Evolutionary conservation across 2,329 filamentous ascomycete species (phyloP).

Genomic region (Cryphonectria radicalis): DNA sequence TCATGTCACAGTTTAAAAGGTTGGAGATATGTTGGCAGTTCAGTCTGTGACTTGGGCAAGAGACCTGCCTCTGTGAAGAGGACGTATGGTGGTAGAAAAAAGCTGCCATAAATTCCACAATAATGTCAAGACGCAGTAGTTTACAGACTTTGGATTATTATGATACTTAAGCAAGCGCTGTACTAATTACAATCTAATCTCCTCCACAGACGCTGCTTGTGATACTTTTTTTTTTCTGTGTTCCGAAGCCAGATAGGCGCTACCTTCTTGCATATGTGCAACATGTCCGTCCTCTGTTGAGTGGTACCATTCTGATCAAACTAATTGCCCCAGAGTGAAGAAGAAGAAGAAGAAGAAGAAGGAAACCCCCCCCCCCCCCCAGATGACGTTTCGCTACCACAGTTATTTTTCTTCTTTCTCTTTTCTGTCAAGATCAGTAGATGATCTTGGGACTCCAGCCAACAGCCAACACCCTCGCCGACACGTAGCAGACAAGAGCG

Average conservation of each 20-base stretch:
- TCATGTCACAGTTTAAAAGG: too few species aligned
- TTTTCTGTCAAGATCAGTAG: constrained; percentile 32
- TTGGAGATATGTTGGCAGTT: too few species aligned
- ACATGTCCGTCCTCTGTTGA: background rate
- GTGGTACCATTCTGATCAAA: background rate
- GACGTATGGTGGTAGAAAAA: too few species aligned
- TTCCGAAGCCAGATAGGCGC: background rate
- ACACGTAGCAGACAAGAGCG: constrained; percentile 40
- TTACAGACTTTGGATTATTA: background rate
- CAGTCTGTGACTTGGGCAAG: too few species aligned
- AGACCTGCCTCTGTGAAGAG: too few species aligned
- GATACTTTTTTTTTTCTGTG: background rate
- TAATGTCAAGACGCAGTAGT: too few species aligned
- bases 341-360: background rate
- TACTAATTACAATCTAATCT: background rate
- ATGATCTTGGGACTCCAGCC: constrained; percentile 39
- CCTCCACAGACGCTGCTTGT: background rate
- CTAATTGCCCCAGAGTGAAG: background rate
- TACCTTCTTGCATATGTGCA: background rate
- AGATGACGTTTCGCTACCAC: background rate
- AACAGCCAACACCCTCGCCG: constrained; percentile 42
- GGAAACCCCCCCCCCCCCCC: too few species aligned
- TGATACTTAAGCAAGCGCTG: background rate
- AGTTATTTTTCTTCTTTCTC: background rate
- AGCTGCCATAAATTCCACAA: too few species aligned